A percentile compares a stretch with the other conserved stretches of the same genome.
phyloP scores from a whole-genome alignment of 345 rosid genomes.

The Salix caprea region DNA sequence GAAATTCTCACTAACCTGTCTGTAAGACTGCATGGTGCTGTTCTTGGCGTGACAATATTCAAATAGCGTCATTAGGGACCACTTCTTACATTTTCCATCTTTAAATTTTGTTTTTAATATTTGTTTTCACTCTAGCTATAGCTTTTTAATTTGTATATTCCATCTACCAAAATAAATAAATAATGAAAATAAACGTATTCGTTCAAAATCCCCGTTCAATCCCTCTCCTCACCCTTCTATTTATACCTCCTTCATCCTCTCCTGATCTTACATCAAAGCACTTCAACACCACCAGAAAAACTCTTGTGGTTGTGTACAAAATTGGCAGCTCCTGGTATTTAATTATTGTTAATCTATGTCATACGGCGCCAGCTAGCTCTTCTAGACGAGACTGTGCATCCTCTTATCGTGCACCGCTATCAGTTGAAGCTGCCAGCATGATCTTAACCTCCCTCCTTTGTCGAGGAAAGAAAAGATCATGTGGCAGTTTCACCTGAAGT shows the following conservation, averaged over 20 bases:
- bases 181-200: neutral
- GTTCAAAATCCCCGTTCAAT: neutral
- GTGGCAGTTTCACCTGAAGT: slow-evolving; percentile 84
- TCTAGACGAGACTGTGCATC: neutral
- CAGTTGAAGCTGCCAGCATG: slow-evolving; percentile 99
- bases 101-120: neutral
- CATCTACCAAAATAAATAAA: neutral
- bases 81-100: slow-evolving; percentile 1
- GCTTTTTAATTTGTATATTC: neutral
- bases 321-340: neutral
- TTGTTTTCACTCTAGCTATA: neutral
- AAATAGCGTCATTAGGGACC: slow-evolving; percentile 32
- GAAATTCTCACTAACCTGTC: slow-evolving; percentile 28
- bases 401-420: slow-evolving; percentile 32
- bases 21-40: slow-evolving; percentile 21
- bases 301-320: neutral
- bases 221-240: slow-evolving; percentile 2
- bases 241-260: slow-evolving; percentile 18
- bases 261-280: neutral
- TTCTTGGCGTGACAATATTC: slow-evolving; percentile 37
- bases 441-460: slow-evolving; percentile 29
- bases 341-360: neutral
- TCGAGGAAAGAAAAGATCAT: slow-evolving; percentile 59
- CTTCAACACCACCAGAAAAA: neutral
- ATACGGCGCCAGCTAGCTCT: neutral